These are phyloP conservation scores for Senna siamea DNA, from an alignment of 306 rosid species.

Conservation along the genomic window DNA sequence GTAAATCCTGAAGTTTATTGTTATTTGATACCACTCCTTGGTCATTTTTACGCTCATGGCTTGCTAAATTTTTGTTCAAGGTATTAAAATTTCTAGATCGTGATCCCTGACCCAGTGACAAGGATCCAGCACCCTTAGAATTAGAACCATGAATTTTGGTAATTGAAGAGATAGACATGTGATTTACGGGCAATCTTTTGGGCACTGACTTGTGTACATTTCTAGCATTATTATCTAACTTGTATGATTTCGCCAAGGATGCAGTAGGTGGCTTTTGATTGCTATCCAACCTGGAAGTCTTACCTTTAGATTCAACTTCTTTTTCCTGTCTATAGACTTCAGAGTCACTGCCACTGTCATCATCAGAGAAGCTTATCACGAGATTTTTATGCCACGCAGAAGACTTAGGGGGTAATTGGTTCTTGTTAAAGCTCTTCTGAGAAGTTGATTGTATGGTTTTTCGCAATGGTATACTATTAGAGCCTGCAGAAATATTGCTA, in stretches of 20 bases:
- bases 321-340: conserved; percentile 54
- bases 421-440: conserved; percentile 54
- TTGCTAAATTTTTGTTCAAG: conserved; percentile 46
- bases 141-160: conserved; percentile 47
- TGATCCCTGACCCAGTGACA: conserved; percentile 57
- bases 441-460: conserved; percentile 43
- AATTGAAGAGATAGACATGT: conserved; percentile 49
- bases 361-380: conserved; percentile 92
- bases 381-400: conserved; percentile 68
- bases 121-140: conserved; percentile 56
- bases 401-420: conserved; percentile 53
- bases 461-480: conserved; percentile 49
- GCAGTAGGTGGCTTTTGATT: conserved; percentile 56
- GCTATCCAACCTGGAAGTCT: conserved; percentile 39
- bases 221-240: conserved; percentile 45
- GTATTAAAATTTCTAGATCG: conserved; percentile 54
- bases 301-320: conserved; percentile 47
- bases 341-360: conserved; percentile 84
- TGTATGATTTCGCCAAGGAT: conserved; percentile 51
- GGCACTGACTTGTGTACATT: conserved; percentile 55
- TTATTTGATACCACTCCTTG: conserved; percentile 53
- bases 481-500: conserved; percentile 48
- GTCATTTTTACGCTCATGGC: conserved; percentile 56
- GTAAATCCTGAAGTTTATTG: conserved; percentile 84
- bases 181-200: conserved; percentile 52